Base-by-base conservation (phyloP, 345 rosid species). In the Reutealis trisperma region DNA sequence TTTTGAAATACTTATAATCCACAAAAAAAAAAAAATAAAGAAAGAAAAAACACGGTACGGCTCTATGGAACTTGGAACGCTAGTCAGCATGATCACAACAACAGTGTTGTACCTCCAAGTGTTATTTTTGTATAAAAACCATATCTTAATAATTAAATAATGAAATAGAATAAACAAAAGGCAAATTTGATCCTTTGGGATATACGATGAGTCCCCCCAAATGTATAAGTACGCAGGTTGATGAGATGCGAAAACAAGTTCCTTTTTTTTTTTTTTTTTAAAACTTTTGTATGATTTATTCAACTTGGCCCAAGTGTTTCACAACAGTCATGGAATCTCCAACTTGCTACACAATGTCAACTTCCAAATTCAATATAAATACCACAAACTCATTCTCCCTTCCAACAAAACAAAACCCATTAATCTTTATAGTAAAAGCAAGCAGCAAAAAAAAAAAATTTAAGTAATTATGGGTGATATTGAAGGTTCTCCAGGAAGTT, bases 401-500 rank as follows among this genome's bases (percentile, higher is more conserved):
- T 10, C 45, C 63, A 24, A 58, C 13, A 5, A 9, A 49, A 49
- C 70, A 41, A 41, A 10, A 66, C 3, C 54, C 3, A 49, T 15
- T 66, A 34, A 34, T 34, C 5, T 34, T 34, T 34, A 34, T 34
- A 4, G 3, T 34, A 19, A 16, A 63, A 15, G 27, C 15, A 22
- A 7, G 21, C 18, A 0, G 3, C 14, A 6, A n/a, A 70, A 7
- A 30, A 9, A 18, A 2, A 76, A 65, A n/a, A n/a, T n/a, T n/a
- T n/a, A n/a, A n/a, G n/a, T n/a, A n/a, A 75, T 77, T 34, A 89
- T 90, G 94, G 84, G 68, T 10, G 81, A 78, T 22, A 79, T 80
- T 42, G 86, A 83, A 8, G 96, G 94, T 58, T 86, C 87, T 21
- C 93, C 97, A 2, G 97, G 93, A 19, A 94, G 90, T 84, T 92